Evolutionary conservation across 768 basidiomycete species (phyloP), one percentile per base, ranked within the genome.

Genomic region (Phanerodontia chrysosporium): DNA sequence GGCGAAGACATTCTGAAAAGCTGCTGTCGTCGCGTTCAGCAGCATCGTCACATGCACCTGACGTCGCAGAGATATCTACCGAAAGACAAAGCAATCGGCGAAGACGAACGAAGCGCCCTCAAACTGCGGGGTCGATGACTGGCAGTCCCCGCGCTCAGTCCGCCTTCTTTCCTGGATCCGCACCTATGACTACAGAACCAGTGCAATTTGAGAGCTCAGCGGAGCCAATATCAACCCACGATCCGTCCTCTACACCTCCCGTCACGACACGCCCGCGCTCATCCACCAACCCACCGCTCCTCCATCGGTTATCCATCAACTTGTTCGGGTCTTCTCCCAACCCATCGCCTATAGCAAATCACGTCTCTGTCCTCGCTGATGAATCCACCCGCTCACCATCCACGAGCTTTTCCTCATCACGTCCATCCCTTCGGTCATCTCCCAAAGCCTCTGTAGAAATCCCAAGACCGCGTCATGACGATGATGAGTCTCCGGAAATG

Each of bases 291-390:
- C 86, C 89, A 3, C 85, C 87, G 21, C 72, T 89, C 53, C 69
- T 90, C 39, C 86, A 85, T 67, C 83, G 89, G 45, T 71, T 90
- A 62, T 90, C 88, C 9, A 72, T 88, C 61, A 85, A 83, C 64
- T 71, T 88, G 39, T 85, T 89, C 58, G 78, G 81, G 9, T 76
- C 78, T 16, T 73, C 78, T 27, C 70, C 78, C 13, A 70, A 78
- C 22, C 65, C 74, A 22, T 70, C 75, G 21, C 67, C 62, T 29
- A 64, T 65, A 44, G 68, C 64, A 49, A 65, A 56, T 42, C 62
- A 58, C 61, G 59, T 45, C 51, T 6, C 32, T 35, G 32, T 13
- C 13, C 24, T 53, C 21, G 51, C 59, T 1, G 62, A 65, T 14
- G 56, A 51, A 7, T 58, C 63, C 42, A 18, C 61, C 22, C 55